Base-by-base conservation (phyloP, 2,329 filamentous ascomycete genomes). In the Cordyceps fumosorosea region DNA sequence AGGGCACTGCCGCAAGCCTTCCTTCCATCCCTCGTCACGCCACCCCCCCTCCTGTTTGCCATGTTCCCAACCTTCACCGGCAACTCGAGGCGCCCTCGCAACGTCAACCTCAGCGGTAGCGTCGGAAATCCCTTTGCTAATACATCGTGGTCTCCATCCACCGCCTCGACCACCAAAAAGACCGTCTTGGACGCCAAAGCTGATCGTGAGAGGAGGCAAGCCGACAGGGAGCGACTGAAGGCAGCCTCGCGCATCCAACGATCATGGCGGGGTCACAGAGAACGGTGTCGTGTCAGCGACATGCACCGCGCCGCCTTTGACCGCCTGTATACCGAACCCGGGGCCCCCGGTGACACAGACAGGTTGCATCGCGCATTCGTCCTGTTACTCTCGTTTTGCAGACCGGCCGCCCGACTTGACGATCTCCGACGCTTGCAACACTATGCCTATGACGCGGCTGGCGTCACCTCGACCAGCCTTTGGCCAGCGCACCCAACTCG, bases 21-120 rank as follows among this genome's bases (percentile, higher is more conserved):
- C 8, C 29, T 29, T 29, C 29, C 29, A 1, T 29, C 29, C 44
- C n/a, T 24, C 44, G 16, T 22, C n/a, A 3, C 44, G 44, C 16
- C 29, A 7, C 29, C 5, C 1, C 29, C 29, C 3, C 29, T 22
- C 44, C 11, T 8, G 6, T 18, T 11, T 12, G 7, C 68, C 72
- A 97, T 97, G 93, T 96, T 95, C 77, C 88, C 89, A 65, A 92
- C 89, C 60, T 99, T 99, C 78, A 95, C 90, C 26, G 95, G 95
- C 68, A 90, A 79, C 76, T 90, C 91, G 69, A 88, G 91, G 70
- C 89, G 90, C 67, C 88, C 89, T 65, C 88, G 95, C 67, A 93
- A 97, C 74, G 91, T 98, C 72, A 97, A 98, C 76, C 87, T 99
- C 65, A 95, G 91, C 67, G 95, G 92, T 65, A 89, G 93, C 68